These are phyloP conservation scores for Fomitopsis schrenkii DNA, from an alignment of 1,284 basidiomycete species.

Conservation along the genomic window DNA sequence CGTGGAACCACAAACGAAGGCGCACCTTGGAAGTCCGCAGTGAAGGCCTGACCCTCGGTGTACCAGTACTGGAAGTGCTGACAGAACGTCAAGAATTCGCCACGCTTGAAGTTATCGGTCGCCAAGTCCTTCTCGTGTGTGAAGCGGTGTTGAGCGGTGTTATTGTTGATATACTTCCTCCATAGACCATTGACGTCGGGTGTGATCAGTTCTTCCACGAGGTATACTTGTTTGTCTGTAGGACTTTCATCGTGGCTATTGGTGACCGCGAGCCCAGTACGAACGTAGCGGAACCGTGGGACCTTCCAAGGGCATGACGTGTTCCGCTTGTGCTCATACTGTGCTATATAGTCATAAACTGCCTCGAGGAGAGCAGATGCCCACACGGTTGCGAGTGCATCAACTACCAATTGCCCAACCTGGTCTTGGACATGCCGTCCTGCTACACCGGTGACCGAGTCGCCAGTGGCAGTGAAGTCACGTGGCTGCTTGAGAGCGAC, in stretches of 20 bases:
- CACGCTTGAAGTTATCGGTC: neutral
- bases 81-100: neutral
- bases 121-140: neutral
- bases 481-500: neutral
- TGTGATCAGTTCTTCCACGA: neutral
- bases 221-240: neutral
- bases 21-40: neutral
- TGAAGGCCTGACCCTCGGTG: neutral
- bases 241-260: neutral
- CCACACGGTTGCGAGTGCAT: neutral
- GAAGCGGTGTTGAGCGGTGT: neutral
- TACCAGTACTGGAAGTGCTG: neutral
- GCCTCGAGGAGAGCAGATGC: neutral
- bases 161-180: neutral
- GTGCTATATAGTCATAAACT: neutral
- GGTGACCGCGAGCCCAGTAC: neutral
- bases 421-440: neutral
- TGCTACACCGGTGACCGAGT: neutral
- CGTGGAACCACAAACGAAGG: no score
- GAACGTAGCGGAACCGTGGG: neutral
- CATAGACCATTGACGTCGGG: neutral
- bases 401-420: neutral
- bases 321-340: neutral
- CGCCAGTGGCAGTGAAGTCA: neutral
- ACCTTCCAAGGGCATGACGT: neutral